These are phyloP conservation scores for Phytophthora rubi DNA, from an alignment of 352 stramenopile genomes.

Conservation along the genomic window DNA sequence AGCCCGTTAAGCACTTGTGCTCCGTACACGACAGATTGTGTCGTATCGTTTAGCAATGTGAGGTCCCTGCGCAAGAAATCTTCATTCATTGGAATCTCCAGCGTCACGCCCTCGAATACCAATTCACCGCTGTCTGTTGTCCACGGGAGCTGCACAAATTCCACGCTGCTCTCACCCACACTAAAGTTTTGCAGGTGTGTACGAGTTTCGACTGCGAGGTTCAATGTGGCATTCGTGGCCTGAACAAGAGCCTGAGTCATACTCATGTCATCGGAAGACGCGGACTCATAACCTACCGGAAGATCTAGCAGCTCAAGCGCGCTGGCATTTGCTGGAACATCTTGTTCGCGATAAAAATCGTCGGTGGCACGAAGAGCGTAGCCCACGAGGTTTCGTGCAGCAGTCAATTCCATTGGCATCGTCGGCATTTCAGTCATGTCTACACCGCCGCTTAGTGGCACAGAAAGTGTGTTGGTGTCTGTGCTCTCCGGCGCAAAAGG, in stretches of 20 bases:
- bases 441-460: slow-evolving; percentile 23
- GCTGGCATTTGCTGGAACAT: slow-evolving; percentile 27
- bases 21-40: slow-evolving; percentile 43
- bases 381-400: slow-evolving; percentile 36
- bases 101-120: slow-evolving; percentile 48
- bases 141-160: slow-evolving; percentile 44
- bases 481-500: slow-evolving; percentile 36
- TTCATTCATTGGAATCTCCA: slow-evolving; percentile 48
- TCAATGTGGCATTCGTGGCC: slow-evolving; percentile 37
- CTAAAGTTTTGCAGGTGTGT: slow-evolving; percentile 43
- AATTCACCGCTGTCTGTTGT: slow-evolving; percentile 34
- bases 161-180: slow-evolving; percentile 34
- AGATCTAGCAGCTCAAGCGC: slow-evolving; percentile 36
- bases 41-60: slow-evolving; percentile 40
- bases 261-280: slow-evolving; percentile 20
- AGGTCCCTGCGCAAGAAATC: slow-evolving; percentile 48
- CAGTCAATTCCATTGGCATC: slow-evolving; percentile 39
- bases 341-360: slow-evolving; percentile 52
- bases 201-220: slow-evolving; percentile 27
- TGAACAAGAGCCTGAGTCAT: slow-evolving; percentile 34
- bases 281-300: slow-evolving; percentile 12
- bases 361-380: slow-evolving; percentile 45
- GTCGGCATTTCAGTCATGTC: slow-evolving; percentile 1
- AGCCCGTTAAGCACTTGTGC: slow-evolving; percentile 19
- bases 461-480: slow-evolving; percentile 29